Conservation (phyloP, 805 yeast species). For the Yamadazyma takamatsuzukensis region DNA sequence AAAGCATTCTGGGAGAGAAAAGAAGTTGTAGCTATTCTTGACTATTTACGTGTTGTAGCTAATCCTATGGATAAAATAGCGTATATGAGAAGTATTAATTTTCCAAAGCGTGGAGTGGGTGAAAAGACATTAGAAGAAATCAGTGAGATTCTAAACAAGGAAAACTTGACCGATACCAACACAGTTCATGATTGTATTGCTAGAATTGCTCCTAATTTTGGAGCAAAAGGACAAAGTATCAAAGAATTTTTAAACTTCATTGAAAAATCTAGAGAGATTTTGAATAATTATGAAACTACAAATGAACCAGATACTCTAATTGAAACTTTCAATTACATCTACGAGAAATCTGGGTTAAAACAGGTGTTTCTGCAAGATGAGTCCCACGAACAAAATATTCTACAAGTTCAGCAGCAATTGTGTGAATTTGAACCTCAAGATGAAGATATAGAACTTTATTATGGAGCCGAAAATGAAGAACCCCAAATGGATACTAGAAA, state of each 20-base stretch:
- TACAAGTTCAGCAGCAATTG: constrained; percentile 38
- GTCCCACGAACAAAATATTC: constrained; percentile 31
- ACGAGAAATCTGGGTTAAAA: constrained; percentile 25
- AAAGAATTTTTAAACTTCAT: background rate
- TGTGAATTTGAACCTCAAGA: constrained; percentile 30
- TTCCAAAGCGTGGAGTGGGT: constrained; percentile 71
- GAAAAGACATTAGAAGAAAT: constrained; percentile 41
- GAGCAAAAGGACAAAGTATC: too few species aligned
- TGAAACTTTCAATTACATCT: constrained; percentile 22
- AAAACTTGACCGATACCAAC: background rate
- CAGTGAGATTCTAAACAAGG: constrained; percentile 1
- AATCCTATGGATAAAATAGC: constrained; percentile 61
- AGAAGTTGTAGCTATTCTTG: constrained; percentile 62
- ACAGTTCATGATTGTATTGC: too few species aligned
- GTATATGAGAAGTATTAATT: constrained; percentile 50
- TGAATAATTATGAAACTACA: background rate
- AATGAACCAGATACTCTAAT: background rate
- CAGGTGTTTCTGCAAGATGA: constrained; percentile 24
- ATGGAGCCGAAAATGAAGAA: constrained; percentile 12
- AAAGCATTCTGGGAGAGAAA: constrained; percentile 74
- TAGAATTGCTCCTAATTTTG: too few species aligned
- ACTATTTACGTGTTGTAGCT: constrained; percentile 59
- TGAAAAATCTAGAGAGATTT: background rate
- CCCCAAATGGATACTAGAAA: constrained; percentile 13
- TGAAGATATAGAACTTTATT: constrained; percentile 14